Base-by-base conservation (phyloP, 345 rosid genomes). In the Moricandia moricandioides region DNA sequence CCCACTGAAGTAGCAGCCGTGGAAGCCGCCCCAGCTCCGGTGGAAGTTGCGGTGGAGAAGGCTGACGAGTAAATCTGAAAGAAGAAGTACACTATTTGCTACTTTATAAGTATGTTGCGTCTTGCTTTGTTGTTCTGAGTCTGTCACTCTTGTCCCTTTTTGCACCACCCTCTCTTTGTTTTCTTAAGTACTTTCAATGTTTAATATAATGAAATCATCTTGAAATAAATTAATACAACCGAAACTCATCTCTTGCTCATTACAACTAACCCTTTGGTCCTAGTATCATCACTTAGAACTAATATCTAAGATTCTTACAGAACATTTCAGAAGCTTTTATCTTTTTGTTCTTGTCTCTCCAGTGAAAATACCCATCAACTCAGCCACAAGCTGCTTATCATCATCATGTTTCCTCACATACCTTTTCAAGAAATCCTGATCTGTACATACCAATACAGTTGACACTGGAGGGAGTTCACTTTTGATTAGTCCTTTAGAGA, bases 61-160 rank as follows among this genome's bases (percentile, higher is more conserved):
- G 18, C 77, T 40, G 77, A 29, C 13, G 77, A 71, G 81, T 78
- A 60, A 77, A 5, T 5, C 39, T 6, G 63, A 76, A 45, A 52
- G 63, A 29, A 18, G 31, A 65, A 3, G 34, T 0, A 60, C n/a
- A 56, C 29, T 47, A 51, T 52, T 37, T 57, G 76, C 58, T 65
- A 71, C 75, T 63, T 64, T 52, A 33, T 8, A 72, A 71, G 72
- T 77, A 58, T 16, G 69, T 57, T 77, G 71, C 58, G 67, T 71
- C 65, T 65, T 63, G 39, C 9, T 35, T 70, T 76, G 65, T n/a
- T 76, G 51, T 55, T 55, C 17, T 0, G 65, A 70, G 75, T 76
- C 59, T 67, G 2, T 27, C 59, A 69, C 59, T 69, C 47, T 27
- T 69, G 54, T 51, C 9, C 52, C 52, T 6, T 47, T 47, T 62